These are phyloP conservation scores for Sporobolomyces pararoseus DNA, from an alignment of 768 basidiomycete genomes.

Conservation along the genomic window DNA sequence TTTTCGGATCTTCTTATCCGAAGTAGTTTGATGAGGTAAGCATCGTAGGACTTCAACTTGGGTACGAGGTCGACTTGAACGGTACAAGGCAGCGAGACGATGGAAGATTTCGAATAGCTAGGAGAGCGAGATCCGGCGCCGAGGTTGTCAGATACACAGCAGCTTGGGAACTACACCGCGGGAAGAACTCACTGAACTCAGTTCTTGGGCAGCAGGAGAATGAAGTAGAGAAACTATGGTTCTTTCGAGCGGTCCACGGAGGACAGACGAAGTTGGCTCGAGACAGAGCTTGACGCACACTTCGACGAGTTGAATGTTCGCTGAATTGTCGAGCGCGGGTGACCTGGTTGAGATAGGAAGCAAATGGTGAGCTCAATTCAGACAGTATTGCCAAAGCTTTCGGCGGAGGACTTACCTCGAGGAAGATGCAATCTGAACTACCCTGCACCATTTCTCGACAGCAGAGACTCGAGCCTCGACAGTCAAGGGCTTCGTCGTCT, in stretches of 20 bases:
- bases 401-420: not conserved
- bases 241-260: not conserved
- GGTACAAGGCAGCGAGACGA: not conserved
- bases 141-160: too few relatives aligned
- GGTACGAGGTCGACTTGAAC: not conserved
- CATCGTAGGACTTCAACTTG: slow-evolving; percentile 14
- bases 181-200: not conserved
- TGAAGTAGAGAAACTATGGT: not conserved
- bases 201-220: not conserved
- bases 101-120: slow-evolving; percentile 1
- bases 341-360: not conserved
- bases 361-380: too few relatives aligned
- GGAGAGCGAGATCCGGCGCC: too few relatives aligned
- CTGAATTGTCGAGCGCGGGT: not conserved
- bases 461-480: not conserved
- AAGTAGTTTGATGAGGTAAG: slow-evolving; percentile 1
- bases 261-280: slow-evolving; percentile 1
- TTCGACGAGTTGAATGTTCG: not conserved
- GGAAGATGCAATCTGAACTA: not conserved
- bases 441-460: slow-evolving; percentile 11
- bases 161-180: too few relatives aligned
- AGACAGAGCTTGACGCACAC: slow-evolving; percentile 12
- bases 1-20: slow-evolving; percentile 12
- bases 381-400: too few relatives aligned
- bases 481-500: not conserved